Conservation (phyloP, 257 asterid species). For the Lycium ferocissimum region DNA sequence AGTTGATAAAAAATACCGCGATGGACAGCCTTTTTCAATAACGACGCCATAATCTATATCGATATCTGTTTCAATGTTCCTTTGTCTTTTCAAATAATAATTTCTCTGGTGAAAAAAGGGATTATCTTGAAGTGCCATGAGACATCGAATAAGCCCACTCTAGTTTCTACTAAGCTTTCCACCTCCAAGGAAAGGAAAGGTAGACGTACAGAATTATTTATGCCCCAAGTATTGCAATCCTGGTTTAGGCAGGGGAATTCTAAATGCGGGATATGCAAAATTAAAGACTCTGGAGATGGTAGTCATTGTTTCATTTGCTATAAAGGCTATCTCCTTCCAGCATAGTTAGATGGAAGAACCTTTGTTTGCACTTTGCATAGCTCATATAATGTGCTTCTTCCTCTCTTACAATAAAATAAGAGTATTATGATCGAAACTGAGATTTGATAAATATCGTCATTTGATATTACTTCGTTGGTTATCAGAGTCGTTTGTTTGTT, state of each 20-base stretch:
- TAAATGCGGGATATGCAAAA: background rate
- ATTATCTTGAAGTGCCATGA: background rate
- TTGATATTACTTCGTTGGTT: background rate
- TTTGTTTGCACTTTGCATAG: constrained; percentile 4
- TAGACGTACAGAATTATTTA: background rate
- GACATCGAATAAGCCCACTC: background rate
- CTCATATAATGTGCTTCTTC: constrained; percentile 15
- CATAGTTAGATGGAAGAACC: background rate
- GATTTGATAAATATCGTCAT: background rate
- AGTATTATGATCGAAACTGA: constrained; percentile 1
- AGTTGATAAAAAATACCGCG: background rate
- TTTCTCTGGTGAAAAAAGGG: background rate
- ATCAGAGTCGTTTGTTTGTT: background rate
- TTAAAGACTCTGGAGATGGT: background rate
- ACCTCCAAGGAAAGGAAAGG: background rate
- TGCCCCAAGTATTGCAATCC: background rate
- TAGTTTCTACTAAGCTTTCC: background rate
- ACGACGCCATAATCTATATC: background rate
- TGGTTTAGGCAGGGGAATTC: background rate
- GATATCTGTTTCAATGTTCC: background rate
- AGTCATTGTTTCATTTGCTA: background rate
- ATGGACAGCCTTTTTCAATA: too few relatives aligned
- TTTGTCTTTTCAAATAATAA: background rate
- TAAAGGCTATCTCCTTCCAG: background rate
- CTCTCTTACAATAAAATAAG: background rate